Evolutionary conservation across 2,329 filamentous ascomycete genomes (phyloP).

Genomic region (Calonectria pseudoreteaudii): DNA sequence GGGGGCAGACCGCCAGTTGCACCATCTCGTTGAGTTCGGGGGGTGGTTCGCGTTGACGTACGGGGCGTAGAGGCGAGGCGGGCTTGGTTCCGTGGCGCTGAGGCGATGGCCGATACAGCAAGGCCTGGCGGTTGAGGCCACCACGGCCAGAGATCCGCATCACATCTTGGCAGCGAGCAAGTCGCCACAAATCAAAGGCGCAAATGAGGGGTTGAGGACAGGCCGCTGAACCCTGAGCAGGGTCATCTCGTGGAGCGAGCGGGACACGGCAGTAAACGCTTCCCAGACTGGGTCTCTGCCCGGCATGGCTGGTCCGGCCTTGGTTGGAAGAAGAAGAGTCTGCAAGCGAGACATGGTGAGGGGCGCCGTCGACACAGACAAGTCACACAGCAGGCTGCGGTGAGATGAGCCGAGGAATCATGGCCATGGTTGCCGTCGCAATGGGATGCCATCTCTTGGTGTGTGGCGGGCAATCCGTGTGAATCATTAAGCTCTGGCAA

Average conservation of each 20-base stretch:
- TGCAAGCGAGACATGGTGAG: conserved; percentile 21
- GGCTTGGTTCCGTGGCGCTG: conserved; percentile 10
- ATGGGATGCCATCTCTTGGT: neutral
- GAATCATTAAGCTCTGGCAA: neutral
- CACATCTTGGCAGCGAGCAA: neutral
- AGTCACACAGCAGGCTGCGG: conserved; percentile 10
- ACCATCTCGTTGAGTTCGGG: neutral
- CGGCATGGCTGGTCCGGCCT: neutral
- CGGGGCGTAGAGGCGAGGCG: neutral
- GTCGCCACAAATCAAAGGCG: neutral
- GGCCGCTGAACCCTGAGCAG: neutral
- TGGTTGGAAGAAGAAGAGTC: neutral
- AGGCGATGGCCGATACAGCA: neutral
- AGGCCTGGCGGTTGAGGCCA: conserved; percentile 1
- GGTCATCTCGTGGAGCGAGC: neutral
- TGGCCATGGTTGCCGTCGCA: neutral
- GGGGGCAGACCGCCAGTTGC: neutral
- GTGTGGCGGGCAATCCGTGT: neutral
- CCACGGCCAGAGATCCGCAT: conserved; percentile 9
- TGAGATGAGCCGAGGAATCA: conserved; percentile 9
- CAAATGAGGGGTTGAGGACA: conserved; percentile 17
- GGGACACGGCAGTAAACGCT: neutral
- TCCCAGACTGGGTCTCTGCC: neutral
- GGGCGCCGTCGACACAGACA: neutral
- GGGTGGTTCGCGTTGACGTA: neutral